phyloP scores from a whole-genome alignment of 2,329 filamentous ascomycete species.

The Arthrobotrys iridis region DNA sequence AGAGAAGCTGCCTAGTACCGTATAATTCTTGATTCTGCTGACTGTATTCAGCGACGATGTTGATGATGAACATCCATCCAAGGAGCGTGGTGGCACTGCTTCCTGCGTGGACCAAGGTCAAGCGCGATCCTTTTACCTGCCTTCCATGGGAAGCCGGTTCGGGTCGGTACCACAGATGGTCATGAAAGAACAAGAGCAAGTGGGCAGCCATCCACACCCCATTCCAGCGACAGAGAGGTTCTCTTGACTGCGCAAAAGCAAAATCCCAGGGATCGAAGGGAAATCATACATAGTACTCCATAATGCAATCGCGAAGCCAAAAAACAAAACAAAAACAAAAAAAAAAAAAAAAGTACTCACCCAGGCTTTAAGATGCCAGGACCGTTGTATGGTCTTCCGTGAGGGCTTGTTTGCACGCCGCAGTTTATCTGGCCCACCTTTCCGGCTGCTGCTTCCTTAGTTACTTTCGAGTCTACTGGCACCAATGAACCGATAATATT shows the following conservation, averaged over 20 bases:
- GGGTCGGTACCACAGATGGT: constrained; percentile 52
- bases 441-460: constrained; percentile 53
- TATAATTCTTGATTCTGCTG: constrained; percentile 44
- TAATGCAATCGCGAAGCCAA: constrained; percentile 35
- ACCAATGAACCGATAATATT: constrained; percentile 31
- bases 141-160: constrained; percentile 54
- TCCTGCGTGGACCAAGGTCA: constrained; percentile 52
- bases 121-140: constrained; percentile 50
- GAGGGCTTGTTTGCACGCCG: constrained; percentile 15
- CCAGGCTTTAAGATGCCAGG: constrained; percentile 46
- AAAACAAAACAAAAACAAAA: constrained; percentile 54
- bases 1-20: constrained; percentile 43
- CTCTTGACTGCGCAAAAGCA: constrained; percentile 37
- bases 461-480: constrained; percentile 35
- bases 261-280: constrained; percentile 45
- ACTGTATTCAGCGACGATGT: constrained; percentile 19
- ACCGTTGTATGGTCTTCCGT: constrained; percentile 27
- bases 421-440: constrained; percentile 43
- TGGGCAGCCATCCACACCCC: constrained; percentile 19
- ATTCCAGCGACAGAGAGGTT: constrained; percentile 34
- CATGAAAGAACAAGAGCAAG: constrained; percentile 35
- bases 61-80: neutral
- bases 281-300: constrained; percentile 25
- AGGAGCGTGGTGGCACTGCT: constrained; percentile 51
- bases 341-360: constrained; percentile 53